Conservation (phyloP, 768 basidiomycete species). For the Russula virescens region DNA sequence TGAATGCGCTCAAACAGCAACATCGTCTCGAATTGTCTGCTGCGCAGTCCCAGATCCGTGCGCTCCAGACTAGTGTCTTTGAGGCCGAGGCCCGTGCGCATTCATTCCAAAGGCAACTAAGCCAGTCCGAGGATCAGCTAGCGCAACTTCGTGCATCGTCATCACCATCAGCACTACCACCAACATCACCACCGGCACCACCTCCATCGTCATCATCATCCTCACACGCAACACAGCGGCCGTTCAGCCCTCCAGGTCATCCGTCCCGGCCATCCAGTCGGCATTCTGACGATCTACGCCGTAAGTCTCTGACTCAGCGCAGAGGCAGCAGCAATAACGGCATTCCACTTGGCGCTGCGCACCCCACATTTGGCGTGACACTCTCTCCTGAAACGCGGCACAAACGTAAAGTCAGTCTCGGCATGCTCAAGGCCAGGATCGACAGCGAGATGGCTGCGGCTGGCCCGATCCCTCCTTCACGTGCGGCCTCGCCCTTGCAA, state of each 20-base stretch:
- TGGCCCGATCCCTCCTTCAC: constrained; percentile 41
- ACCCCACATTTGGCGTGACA: constrained; percentile 41
- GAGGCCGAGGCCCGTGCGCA: constrained; percentile 67
- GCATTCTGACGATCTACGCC: constrained; percentile 37
- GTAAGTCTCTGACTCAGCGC: constrained; percentile 33
- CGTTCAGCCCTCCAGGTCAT: constrained; percentile 36
- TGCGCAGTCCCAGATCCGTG: constrained; percentile 73
- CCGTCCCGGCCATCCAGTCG: constrained; percentile 46
- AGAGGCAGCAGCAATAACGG: constrained; percentile 25
- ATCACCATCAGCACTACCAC: constrained; percentile 30
- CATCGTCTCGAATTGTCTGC: constrained; percentile 76
- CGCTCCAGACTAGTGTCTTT: constrained; percentile 66
- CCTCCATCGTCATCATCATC: constrained; percentile 29
- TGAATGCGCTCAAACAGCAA: constrained; percentile 64
- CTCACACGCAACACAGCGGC: constrained; percentile 38
- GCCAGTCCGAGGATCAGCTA: constrained; percentile 61
- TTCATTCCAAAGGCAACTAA: constrained; percentile 61
- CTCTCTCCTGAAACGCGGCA: constrained; percentile 72
- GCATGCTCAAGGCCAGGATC: constrained; percentile 88
- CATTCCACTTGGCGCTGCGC: constrained; percentile 33
- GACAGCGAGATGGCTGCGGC: constrained; percentile 63
- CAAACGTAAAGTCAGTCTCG: constrained; percentile 76
- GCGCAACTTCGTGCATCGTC: constrained; percentile 41
- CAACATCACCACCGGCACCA: constrained; percentile 28
- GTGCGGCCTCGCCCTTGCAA: constrained; percentile 46